These are phyloP conservation scores for Choiromyces venosus DNA, from an alignment of 495 filamentous ascomycete species.

Conservation along the genomic window DNA sequence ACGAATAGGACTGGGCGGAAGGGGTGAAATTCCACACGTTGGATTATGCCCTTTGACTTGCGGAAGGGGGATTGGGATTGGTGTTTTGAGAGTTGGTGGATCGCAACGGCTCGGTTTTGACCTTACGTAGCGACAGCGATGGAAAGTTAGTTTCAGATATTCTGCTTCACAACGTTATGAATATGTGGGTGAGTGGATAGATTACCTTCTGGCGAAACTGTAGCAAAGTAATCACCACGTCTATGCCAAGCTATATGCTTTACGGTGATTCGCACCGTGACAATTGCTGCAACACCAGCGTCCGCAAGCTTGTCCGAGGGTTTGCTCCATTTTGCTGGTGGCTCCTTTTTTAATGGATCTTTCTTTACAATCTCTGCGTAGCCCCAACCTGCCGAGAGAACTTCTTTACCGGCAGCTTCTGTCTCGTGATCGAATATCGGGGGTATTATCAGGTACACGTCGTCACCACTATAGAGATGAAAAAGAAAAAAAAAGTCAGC, in stretches of 20 bases:
- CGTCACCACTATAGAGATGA: slow-evolving; percentile 55
- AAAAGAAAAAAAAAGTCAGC: neutral
- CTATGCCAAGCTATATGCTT: slow-evolving; percentile 96
- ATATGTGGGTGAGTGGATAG: neutral
- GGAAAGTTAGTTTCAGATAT: slow-evolving; percentile 26
- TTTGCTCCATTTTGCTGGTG: slow-evolving; percentile 74
- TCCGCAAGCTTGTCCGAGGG: slow-evolving; percentile 68
- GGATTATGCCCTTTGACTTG: slow-evolving; percentile 73
- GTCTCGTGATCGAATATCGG: slow-evolving; percentile 64
- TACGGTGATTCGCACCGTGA: slow-evolving; percentile 71
- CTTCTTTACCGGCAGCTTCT: slow-evolving; percentile 64
- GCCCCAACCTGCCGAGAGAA: slow-evolving; percentile 83
- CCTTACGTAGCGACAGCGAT: slow-evolving; percentile 39
- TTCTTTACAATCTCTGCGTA: slow-evolving; percentile 65
- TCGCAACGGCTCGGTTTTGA: slow-evolving; percentile 76
- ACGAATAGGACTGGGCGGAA: slow-evolving; percentile 90
- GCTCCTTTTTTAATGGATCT: slow-evolving; percentile 63
- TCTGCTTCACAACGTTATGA: neutral
- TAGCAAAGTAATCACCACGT: slow-evolving; percentile 88
- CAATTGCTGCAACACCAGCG: slow-evolving; percentile 67
- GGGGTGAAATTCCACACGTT: slow-evolving; percentile 90
- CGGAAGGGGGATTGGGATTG: slow-evolving; percentile 91
- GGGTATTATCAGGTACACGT: slow-evolving; percentile 76
- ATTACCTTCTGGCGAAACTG: slow-evolving; percentile 62
- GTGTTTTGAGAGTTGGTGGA: slow-evolving; percentile 93